Percentiles rank a stretch among this genome's conserved stretches.
phyloP scores from a whole-genome alignment of 352 stramenopile species.

The Pythium pyrilobum region DNA sequence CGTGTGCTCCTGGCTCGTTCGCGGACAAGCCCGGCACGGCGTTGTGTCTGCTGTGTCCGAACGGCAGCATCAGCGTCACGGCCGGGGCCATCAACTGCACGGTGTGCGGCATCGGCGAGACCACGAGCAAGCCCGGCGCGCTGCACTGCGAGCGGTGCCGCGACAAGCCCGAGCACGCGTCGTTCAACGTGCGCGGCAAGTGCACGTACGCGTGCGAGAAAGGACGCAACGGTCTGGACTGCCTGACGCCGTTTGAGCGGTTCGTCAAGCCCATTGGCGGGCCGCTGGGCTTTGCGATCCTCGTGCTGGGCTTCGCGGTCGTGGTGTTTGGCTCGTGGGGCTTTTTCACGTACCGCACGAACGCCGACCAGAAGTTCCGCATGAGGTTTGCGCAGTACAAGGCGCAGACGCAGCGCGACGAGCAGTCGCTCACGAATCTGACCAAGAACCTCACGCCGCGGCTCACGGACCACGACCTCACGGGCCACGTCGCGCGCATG shows the following conservation, averaged over 20 bases:
- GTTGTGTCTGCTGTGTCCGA: constrained; percentile 45
- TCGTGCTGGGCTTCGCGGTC: constrained; percentile 49
- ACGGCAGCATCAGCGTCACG: constrained; percentile 49
- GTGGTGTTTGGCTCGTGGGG: constrained; percentile 64
- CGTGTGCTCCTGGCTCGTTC: constrained; percentile 57
- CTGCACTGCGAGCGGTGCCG: constrained; percentile 44
- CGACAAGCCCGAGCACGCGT: constrained; percentile 58
- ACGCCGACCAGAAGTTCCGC: constrained; percentile 29
- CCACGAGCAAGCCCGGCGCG: constrained; percentile 44
- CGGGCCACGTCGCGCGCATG: constrained; percentile 58
- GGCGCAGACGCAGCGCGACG: constrained; percentile 59
- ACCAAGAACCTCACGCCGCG: constrained; percentile 67
- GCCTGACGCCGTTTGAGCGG: constrained; percentile 77
- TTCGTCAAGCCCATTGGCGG: constrained; percentile 79
- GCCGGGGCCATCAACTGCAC: constrained; percentile 54
- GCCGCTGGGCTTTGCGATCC: constrained; percentile 61
- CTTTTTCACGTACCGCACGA: constrained; percentile 58
- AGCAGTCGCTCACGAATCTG: constrained; percentile 65
- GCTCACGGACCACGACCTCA: constrained; percentile 74
- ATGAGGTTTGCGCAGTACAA: constrained; percentile 70
- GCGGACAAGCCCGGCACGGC: constrained; percentile 34
- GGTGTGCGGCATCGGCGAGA: constrained; percentile 71
- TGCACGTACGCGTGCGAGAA: constrained; percentile 82
- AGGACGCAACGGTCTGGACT: constrained; percentile 69
- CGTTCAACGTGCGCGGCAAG: constrained; percentile 74